Percentiles rank a stretch among this genome's conserved stretches.
These are phyloP conservation scores for Penicillium sumatraense DNA, from an alignment of 2,329 filamentous ascomycete species.

Conservation along the genomic window DNA sequence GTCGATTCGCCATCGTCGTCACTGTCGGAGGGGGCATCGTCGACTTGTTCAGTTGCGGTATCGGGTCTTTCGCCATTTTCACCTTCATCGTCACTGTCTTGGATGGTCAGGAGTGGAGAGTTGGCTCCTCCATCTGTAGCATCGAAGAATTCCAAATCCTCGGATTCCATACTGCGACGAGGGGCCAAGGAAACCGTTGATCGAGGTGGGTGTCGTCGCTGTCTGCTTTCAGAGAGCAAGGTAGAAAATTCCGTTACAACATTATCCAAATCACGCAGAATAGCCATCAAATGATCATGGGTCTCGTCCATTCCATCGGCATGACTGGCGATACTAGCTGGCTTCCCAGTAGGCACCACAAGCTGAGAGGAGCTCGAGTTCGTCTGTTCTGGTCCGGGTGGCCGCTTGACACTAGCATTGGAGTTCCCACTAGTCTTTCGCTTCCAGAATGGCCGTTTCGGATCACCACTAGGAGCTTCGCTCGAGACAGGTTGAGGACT, in stretches of 20 bases:
- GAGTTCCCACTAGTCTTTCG: constrained; percentile 70
- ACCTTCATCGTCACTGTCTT: constrained; percentile 71
- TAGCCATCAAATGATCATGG: constrained; percentile 79
- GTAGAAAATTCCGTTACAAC: constrained; percentile 82
- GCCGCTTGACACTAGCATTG: constrained; percentile 40
- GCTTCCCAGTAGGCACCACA: constrained; percentile 49
- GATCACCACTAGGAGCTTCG: constrained; percentile 45
- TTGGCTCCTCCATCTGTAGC: constrained; percentile 69
- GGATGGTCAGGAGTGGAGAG: constrained; percentile 76
- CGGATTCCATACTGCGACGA: constrained; percentile 77
- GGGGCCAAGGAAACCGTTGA: constrained; percentile 55
- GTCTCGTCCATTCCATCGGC: constrained; percentile 66
- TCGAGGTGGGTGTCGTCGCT: constrained; percentile 64
- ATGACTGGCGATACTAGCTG: constrained; percentile 36
- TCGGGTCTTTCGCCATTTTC: constrained; percentile 39
- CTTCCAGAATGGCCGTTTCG: constrained; percentile 87
- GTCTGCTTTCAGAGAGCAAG: constrained; percentile 78
- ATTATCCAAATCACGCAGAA: constrained; percentile 83
- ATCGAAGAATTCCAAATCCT: constrained; percentile 90
- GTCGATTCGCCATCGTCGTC: constrained; percentile 56
- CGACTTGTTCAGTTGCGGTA: constrained; percentile 49
- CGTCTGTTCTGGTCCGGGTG: constrained; percentile 48
- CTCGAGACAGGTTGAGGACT: constrained; percentile 40
- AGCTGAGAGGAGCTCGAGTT: constrained; percentile 56
- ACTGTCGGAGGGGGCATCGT: constrained; percentile 67